Conservation (phyloP, 192 early-diverging fungal genomes). For the Backusella macrospora region DNA sequence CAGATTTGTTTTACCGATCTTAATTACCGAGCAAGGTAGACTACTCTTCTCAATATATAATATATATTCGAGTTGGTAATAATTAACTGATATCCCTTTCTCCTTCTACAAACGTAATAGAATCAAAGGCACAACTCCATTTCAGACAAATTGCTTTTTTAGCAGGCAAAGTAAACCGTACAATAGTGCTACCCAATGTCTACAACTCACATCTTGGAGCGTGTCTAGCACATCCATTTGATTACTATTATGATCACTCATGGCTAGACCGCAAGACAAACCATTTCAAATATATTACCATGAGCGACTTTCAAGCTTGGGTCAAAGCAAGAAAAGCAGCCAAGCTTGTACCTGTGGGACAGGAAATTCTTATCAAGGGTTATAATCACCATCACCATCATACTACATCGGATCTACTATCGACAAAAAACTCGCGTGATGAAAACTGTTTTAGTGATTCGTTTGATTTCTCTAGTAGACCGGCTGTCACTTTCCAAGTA, state of each 20-base stretch:
- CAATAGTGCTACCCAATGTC: constrained; percentile 49
- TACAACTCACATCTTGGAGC: constrained; percentile 40
- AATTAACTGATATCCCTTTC: not conserved
- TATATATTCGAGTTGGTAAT: not conserved
- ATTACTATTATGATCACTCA: constrained; percentile 40
- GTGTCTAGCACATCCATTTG: constrained; percentile 36
- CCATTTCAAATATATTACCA: constrained; percentile 37
- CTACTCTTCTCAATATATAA: not conserved
- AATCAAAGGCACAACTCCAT: constrained; percentile 50
- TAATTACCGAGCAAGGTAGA: constrained; percentile 45
- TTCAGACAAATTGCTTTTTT: constrained; percentile 42
- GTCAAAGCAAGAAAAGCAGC: constrained; percentile 22
- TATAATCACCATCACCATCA: not conserved
- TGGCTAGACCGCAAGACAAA: constrained; percentile 39
- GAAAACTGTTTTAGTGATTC: constrained; percentile 34
- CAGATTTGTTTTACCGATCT: constrained; percentile 39
- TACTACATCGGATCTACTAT: not conserved
- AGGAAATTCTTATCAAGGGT: constrained; percentile 34
- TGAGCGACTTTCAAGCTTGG: constrained; percentile 37
- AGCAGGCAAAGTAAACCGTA: constrained; percentile 36
- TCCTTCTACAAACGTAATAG: constrained; percentile 20
- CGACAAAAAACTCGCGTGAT: not conserved
- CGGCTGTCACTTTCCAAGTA: constrained; percentile 1
- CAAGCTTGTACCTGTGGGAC: constrained; percentile 17
- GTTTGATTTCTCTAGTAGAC: constrained; percentile 26